Evolutionary conservation across 2,329 filamentous ascomycete genomes (phyloP).

Genomic region (Daldinia eschscholtzii): DNA sequence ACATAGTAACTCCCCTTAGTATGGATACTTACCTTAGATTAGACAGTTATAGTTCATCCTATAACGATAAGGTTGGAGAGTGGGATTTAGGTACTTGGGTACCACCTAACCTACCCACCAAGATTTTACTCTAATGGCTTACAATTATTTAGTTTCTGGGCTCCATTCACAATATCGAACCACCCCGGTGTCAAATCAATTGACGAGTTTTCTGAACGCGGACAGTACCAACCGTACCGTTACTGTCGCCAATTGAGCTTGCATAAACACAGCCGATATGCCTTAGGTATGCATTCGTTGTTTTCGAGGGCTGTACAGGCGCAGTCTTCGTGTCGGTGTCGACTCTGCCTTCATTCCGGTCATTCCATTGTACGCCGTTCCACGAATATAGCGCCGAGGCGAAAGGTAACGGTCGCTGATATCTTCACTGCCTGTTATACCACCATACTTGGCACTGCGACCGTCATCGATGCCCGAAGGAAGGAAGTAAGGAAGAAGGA

Average conservation of each 20-base stretch:
- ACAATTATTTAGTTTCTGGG: slow-evolving; percentile 5
- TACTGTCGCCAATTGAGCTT: slow-evolving; percentile 36
- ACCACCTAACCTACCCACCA: slow-evolving; percentile 14
- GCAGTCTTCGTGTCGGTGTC: slow-evolving; percentile 71
- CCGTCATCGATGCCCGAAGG: slow-evolving; percentile 69
- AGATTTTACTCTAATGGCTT: slow-evolving; percentile 6
- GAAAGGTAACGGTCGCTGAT: slow-evolving; percentile 64
- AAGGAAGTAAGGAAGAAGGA: slow-evolving; percentile 71
- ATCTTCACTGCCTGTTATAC: slow-evolving; percentile 76
- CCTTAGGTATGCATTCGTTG: slow-evolving; percentile 72
- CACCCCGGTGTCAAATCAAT: slow-evolving; percentile 22
- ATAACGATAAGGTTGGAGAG: neutral
- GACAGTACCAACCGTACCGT: slow-evolving; percentile 18
- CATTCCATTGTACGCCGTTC: slow-evolving; percentile 63
- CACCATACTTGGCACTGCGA: slow-evolving; percentile 73
- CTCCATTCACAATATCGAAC: slow-evolving; percentile 36
- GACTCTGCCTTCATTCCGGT: slow-evolving; percentile 67
- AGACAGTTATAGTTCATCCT: no score
- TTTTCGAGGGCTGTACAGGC: slow-evolving; percentile 76
- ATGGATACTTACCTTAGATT: neutral
- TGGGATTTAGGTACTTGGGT: slow-evolving; percentile 5
- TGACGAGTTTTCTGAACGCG: slow-evolving; percentile 18
- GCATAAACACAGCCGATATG: slow-evolving; percentile 46
- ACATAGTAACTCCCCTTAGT: neutral
- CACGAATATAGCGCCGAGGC: slow-evolving; percentile 63